Percentiles rank a stretch among this genome's conserved stretches.
Evolutionary conservation across 495 filamentous ascomycete species (phyloP).

Genomic region (Lophiotrema nucula): DNA sequence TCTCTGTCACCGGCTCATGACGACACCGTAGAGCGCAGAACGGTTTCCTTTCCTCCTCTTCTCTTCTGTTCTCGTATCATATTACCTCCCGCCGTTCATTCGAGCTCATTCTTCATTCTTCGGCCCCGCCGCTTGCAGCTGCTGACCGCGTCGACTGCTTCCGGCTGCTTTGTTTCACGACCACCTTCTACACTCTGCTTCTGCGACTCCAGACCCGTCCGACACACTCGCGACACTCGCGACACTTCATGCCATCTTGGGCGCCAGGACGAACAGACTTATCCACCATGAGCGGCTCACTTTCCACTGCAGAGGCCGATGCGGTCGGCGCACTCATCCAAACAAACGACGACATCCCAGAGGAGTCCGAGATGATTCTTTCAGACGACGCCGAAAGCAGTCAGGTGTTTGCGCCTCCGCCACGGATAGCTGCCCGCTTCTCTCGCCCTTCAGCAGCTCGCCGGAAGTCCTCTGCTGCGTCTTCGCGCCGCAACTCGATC

Average conservation of each 20-base stretch:
- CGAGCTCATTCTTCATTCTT: slow-evolving; percentile 4
- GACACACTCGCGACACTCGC: slow-evolving; percentile 22
- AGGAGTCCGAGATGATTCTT: slow-evolving; percentile 37
- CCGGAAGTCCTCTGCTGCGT: slow-evolving; percentile 79
- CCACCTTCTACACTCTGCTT: slow-evolving; percentile 8
- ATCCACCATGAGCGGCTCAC: slow-evolving; percentile 19
- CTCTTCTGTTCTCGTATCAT: slow-evolving; percentile 31
- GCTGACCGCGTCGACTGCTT: slow-evolving; percentile 7
- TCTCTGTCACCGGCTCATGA: neutral
- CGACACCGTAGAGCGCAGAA: neutral
- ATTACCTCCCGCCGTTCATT: slow-evolving; percentile 20
- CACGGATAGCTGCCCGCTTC: slow-evolving; percentile 84
- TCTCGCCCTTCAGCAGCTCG: slow-evolving; percentile 66
- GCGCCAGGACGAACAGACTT: neutral
- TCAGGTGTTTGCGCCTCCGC: slow-evolving; percentile 62
- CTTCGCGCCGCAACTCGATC: slow-evolving; percentile 84
- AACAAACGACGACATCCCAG: slow-evolving; percentile 38
- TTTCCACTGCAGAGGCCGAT: slow-evolving; percentile 25
- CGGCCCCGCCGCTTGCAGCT: slow-evolving; percentile 18
- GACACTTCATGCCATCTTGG: neutral
- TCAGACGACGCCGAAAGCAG: slow-evolving; percentile 32
- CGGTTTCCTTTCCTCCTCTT: slow-evolving; percentile 5
- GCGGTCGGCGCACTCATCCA: slow-evolving; percentile 7
- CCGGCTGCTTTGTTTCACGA: slow-evolving; percentile 30
- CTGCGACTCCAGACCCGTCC: slow-evolving; percentile 3